Base-by-base conservation (phyloP, 2,329 filamentous ascomycete species). In the Alternaria gansuensis region DNA sequence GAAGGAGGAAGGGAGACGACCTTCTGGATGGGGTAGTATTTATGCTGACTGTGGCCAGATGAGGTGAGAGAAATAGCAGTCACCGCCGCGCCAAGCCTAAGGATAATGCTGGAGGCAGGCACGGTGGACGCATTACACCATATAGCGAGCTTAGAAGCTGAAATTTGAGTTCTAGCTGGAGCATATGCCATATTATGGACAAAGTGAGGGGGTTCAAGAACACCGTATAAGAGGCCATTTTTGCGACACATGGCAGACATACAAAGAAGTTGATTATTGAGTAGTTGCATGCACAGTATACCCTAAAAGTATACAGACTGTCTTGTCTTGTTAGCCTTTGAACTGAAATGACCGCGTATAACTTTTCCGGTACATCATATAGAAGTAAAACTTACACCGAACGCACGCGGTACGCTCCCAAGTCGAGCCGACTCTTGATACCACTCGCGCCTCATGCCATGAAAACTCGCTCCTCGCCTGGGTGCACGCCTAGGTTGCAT, bases 1-100 rank as follows among this genome's bases (percentile, higher is more conserved):
- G n/a, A n/a, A n/a, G 17, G 21, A 21, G 8, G 17, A 14, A 41
- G 4, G 2, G 44, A 40, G 37, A 24, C 5, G 37, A 40, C 2
- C 21, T 14, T 24, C 17, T 14, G 21, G 21, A 5, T 3, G 14
- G n/a, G n/a, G 40, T 2, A 39, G 29, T 6, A 26, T 36, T 44
- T 62, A 54, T 41, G 28, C 43, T 43, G 24, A 13, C 39, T 28
- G 17, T 33, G 26, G n/a, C 4, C 26, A 55, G n/a, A 39, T 29
- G 48, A 55, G 31, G 34, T 54, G 50, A 59, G 48, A 49, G 40
- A 55, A 33, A 34, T 31, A 11, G 52, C 60, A 57, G 45, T 52
- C 50, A 57, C 57, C 7, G 21, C 34, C 17, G 21, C 14, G 60
- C 60, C 60, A 62, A 62, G 57, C 34, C 34, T 43, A 14, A 34